Conservation (phyloP, 2,329 filamentous ascomycete genomes). For the Ophiostoma ips region DNA sequence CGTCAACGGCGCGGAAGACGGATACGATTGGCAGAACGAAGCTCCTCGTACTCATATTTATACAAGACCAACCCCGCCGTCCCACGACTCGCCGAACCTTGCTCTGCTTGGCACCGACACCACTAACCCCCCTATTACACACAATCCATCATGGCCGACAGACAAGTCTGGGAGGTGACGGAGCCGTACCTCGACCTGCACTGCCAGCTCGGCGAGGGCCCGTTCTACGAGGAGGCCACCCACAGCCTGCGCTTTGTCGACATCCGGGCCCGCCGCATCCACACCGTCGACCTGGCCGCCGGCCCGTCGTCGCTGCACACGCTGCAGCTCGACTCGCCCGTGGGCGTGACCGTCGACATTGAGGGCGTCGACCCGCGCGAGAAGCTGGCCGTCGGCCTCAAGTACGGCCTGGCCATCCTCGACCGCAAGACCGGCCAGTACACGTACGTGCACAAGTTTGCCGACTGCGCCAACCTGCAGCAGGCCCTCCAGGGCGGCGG, state of each 20-base stretch:
- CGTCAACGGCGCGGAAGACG: background rate
- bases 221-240: slow-evolving; percentile 54
- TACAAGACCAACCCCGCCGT: background rate
- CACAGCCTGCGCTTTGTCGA: slow-evolving; percentile 66
- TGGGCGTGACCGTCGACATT: slow-evolving; percentile 67
- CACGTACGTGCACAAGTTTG: slow-evolving; percentile 38
- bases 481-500: slow-evolving; percentile 8
- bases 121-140: background rate
- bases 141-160: slow-evolving; percentile 3
- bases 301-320: slow-evolving; percentile 52
- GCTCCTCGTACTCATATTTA: background rate
- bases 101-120: background rate
- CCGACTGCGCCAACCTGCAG: slow-evolving; percentile 17
- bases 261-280: slow-evolving; percentile 63
- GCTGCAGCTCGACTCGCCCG: slow-evolving; percentile 37
- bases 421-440: slow-evolving; percentile 45
- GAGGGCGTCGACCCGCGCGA: slow-evolving; percentile 45
- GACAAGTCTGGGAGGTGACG: slow-evolving; percentile 35
- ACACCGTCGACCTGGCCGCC: slow-evolving; percentile 51
- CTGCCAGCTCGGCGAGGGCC: slow-evolving; percentile 59
- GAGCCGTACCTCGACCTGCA: slow-evolving; percentile 46
- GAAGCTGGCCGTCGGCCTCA: slow-evolving; percentile 64
- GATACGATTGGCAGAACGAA: too few species aligned
- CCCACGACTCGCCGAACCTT: too few species aligned
- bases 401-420: slow-evolving; percentile 68